Base-by-base conservation (phyloP, 2,329 filamentous ascomycete genomes). In the Cladosporium sp. region DNA sequence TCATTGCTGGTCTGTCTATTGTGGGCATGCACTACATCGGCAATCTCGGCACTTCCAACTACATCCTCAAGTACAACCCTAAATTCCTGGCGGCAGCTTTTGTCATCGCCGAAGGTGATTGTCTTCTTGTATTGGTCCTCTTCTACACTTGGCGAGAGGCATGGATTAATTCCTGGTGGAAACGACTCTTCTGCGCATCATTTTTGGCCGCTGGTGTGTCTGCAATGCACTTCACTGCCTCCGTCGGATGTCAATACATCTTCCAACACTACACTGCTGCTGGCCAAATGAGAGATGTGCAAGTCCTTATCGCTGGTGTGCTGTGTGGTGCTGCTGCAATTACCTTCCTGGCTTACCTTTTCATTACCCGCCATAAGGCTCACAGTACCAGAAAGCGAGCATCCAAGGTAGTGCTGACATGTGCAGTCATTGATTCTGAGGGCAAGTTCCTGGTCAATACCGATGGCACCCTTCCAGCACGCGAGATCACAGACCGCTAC, bases 21-120 rank as follows among this genome's bases (percentile, higher is more conserved):
- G 88, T 85, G 53, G 86, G 85, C 27, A 93, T 94, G 88, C 87
- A 94, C 66, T 94, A 93, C 61, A 73, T 92, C 15, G 88, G 88
- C n/a, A 90, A 94, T 63, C 79, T 85, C 27, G 88, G 88, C 29
- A 89, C 92, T 54, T 76, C 77, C 22, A 92, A 94, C 64, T 95
- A 93, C 62, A 68, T 64, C 3, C 84, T 86, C 58, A 69, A 73
- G 9, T 90, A 91, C 58, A 67, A 69, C 3, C 62, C 71, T 12
- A 70, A 69, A 18, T 81, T 82, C 61, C 77, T 94, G 13, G 70
- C 84, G 2, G 86, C 84, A 2, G 80, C 88, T 4, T 80, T 81
- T 16, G 64, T 85, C 39, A 89, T 94, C 55, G 85, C 89, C 4
- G 77, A 88, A 3, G 76, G 80, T 7, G 85, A 86, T 6, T 90